phyloP scores from a whole-genome alignment of 345 rosid species.

The Boechera stricta region DNA sequence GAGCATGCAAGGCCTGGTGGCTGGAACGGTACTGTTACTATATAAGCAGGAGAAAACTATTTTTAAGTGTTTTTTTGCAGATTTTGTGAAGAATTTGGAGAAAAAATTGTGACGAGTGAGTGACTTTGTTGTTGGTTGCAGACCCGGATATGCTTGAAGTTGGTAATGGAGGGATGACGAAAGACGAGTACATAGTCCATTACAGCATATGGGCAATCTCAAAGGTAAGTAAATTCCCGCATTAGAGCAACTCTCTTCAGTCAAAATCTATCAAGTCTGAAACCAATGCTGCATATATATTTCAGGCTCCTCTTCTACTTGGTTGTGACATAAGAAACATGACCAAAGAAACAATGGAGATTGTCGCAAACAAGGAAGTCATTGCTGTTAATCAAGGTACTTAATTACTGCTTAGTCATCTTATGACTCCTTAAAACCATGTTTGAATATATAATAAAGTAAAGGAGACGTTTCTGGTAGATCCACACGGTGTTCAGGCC shows the following conservation, averaged over 20 bases:
- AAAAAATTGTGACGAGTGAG: not conserved
- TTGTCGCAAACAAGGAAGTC: conserved; percentile 75
- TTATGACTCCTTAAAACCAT: not conserved
- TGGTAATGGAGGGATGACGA: conserved; percentile 96
- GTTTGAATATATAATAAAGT: not conserved
- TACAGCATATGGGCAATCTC: conserved; percentile 96
- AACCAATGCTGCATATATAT: conserved; percentile 11
- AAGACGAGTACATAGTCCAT: conserved; percentile 81
- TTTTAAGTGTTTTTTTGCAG: not conserved
- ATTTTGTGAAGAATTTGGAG: not conserved
- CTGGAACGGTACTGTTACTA: conserved; percentile 72
- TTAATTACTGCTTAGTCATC: not conserved
- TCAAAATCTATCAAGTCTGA: not conserved
- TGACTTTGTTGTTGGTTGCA: conserved; percentile 44
- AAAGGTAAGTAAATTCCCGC: conserved; percentile 53
- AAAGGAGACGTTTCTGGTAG: conserved; percentile 44
- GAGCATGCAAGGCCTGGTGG: conserved; percentile 90
- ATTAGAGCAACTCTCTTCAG: not conserved
- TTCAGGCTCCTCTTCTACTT: conserved; percentile 73
- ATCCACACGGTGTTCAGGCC: conserved; percentile 80
- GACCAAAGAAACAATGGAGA: conserved; percentile 60
- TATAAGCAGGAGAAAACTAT: not conserved
- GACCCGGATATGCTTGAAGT: conserved; percentile 99
- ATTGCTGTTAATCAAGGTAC: conserved; percentile 86
- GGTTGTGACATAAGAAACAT: conserved; percentile 85